These are phyloP conservation scores for Eutrema japonicum DNA, from an alignment of 345 rosid species.

Conservation along the genomic window DNA sequence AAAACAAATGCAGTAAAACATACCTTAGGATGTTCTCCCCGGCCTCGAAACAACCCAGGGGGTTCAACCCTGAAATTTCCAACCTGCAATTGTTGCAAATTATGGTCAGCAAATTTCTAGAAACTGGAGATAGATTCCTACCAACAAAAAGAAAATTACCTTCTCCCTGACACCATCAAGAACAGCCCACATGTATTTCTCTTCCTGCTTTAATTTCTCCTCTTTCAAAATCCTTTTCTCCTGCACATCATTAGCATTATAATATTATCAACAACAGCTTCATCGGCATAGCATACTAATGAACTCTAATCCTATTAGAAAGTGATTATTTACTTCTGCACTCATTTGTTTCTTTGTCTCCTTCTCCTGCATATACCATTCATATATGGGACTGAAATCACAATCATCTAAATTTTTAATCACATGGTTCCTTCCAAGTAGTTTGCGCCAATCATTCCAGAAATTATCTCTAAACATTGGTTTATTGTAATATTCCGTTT, in stretches of 20 bases:
- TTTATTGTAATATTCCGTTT: conserved; percentile 89
- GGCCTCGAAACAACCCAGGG: conserved; percentile 97
- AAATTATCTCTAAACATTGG: conserved; percentile 80
- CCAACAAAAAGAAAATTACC: conserved; percentile 52
- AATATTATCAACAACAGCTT: conserved; percentile 10
- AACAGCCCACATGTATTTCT: conserved; percentile 97
- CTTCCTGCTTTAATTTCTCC: conserved; percentile 86
- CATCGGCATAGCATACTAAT: conserved; percentile 12
- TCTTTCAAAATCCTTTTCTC: conserved; percentile 92
- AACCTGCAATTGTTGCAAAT: conserved; percentile 57
- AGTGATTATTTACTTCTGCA: conserved; percentile 35
- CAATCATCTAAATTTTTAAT: conserved; percentile 77
- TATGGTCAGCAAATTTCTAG: conserved; percentile 6
- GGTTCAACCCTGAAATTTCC: conserved; percentile 99
- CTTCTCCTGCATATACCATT: conserved; percentile 88
- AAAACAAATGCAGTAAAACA: conserved; percentile 14
- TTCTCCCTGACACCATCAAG: conserved; percentile 96
- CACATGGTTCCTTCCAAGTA: conserved; percentile 83
- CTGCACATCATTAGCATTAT: conserved; percentile 51
- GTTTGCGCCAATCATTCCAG: conserved; percentile 90
- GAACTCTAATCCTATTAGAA: background rate
- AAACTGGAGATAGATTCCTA: conserved; percentile 15
- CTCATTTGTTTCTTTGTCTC: conserved; percentile 59
- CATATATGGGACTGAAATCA: conserved; percentile 86
- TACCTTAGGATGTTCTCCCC: conserved; percentile 99